Percentiles rank a stretch among this genome's conserved stretches.
phyloP scores from a whole-genome alignment of 257 asterid genomes.

The Asclepias syriaca region DNA sequence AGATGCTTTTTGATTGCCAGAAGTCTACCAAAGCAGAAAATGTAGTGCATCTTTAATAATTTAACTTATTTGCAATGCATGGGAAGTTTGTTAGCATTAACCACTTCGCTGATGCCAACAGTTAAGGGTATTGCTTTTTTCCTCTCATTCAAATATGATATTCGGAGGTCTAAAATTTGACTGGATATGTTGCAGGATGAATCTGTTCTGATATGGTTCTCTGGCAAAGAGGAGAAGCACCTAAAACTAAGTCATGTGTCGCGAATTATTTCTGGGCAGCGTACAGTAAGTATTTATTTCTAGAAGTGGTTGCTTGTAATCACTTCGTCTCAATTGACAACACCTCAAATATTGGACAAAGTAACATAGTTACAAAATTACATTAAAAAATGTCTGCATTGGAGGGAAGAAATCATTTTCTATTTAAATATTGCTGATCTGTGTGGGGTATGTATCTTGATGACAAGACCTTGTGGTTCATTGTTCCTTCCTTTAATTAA shows the following conservation, averaged over 20 bases:
- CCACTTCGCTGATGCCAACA: neutral
- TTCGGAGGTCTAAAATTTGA: neutral
- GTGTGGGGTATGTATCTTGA: neutral
- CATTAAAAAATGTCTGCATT: neutral
- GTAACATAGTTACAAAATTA: neutral
- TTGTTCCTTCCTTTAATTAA: neutral
- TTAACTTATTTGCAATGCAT: neutral
- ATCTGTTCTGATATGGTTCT: slow-evolving; percentile 86
- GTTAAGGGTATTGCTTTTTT: slow-evolving; percentile 6
- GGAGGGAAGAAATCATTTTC: neutral
- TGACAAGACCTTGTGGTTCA: neutral
- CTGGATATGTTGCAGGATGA: slow-evolving; percentile 59
- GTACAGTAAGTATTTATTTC: slow-evolving; percentile 66
- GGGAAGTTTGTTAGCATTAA: neutral
- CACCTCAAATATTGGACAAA: neutral
- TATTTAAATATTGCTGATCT: neutral
- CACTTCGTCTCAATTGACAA: neutral
- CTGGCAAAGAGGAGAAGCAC: slow-evolving; percentile 94
- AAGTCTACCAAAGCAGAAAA: neutral
- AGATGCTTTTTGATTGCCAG: neutral
- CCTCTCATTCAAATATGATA: slow-evolving; percentile 1
- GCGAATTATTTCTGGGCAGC: slow-evolving; percentile 94
- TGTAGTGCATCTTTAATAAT: neutral
- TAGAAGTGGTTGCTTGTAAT: neutral
- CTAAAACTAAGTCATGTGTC: slow-evolving; percentile 84